Evolutionary conservation across 140 eudicot species (phyloP).

Genomic region (Stevia rebaudiana): DNA sequence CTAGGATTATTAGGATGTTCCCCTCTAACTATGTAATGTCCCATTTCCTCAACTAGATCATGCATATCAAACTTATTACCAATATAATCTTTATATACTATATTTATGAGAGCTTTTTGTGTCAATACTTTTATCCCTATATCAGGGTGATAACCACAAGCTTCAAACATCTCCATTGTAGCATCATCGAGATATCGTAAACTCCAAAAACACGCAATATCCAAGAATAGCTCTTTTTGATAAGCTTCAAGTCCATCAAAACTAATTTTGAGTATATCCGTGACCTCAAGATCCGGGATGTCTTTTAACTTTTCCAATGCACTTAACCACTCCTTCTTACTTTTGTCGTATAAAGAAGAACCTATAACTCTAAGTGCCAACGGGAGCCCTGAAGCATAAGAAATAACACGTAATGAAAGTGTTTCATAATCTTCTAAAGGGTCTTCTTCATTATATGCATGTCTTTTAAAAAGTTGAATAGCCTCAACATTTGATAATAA

Average conservation of each 20-base stretch:
- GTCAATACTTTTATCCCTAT: not conserved
- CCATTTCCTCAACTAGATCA: not conserved
- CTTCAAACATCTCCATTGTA: not conserved
- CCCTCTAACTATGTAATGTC: not conserved
- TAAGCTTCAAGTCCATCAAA: not conserved
- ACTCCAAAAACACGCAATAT: constrained; percentile 16
- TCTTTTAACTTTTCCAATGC: not conserved
- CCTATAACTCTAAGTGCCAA: not conserved
- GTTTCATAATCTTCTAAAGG: not conserved
- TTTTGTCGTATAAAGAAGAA: not conserved
- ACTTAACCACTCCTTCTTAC: not conserved
- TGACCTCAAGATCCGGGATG: not conserved
- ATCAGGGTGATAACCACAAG: not conserved
- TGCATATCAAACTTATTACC: not conserved
- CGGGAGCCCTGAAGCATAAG: not conserved
- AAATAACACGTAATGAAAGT: not conserved
- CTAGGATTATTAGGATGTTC: not conserved
- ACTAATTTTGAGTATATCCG: not conserved
- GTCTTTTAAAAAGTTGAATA: not conserved
- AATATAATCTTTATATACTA: not conserved
- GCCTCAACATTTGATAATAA: not conserved
- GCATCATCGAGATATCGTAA: not conserved
- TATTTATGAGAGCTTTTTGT: not conserved
- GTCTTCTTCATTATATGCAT: not conserved
- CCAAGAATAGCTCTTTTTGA: constrained; percentile 16